Evolutionary conservation across 2,329 filamentous ascomycete genomes (phyloP), one percentile per base, ranked within the genome.

Genomic region (Colletotrichum trifolii): DNA sequence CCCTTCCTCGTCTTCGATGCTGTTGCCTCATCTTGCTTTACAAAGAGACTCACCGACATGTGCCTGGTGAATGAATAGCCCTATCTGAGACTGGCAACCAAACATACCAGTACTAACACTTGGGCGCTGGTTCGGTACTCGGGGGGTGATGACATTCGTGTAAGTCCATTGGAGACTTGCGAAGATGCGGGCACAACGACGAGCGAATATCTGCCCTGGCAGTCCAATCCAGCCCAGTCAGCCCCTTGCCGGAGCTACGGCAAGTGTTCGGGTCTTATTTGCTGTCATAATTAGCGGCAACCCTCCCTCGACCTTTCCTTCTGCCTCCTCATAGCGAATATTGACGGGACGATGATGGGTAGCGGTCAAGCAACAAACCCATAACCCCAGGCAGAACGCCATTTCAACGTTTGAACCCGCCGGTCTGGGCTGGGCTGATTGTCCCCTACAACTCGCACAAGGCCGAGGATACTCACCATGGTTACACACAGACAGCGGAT

Each of bases 91-190:
- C 63, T 38, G 42, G 47, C 7, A 38, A 11, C 63, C 47, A 38
- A 53, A 43, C 47, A 38, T 58, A 38, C 42, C 63, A 53, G 48
- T 40, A 40, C 35, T 42, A 33, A 53, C 42, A 58, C 63, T 56
- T 57, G 59, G 63, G 56, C 53, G 15, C 34, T 56, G 34, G 10
- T 43, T 50, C 57, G 52, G 62, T 47, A 56, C 45, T 58, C 33
- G 45, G 52, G 40, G 43, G 47, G 42, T 15, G 34, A 25, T 49
- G 35, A 40, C 52, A 52, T 63, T 59, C 58, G 63, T 66, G 63
- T 66, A 66, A 66, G 63, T 66, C 58, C 52, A 66, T 66, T 66
- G 63, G 63, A 66, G 62, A 65, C 42, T 34, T 13, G 8, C 13
- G 52, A 40, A 7, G 12, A 56, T 8, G 36, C 25, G 25, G 25